Evolutionary conservation across 2,329 filamentous ascomycete genomes (phyloP), one percentile per base, ranked within the genome.

Genomic region (Xylariales sp.): DNA sequence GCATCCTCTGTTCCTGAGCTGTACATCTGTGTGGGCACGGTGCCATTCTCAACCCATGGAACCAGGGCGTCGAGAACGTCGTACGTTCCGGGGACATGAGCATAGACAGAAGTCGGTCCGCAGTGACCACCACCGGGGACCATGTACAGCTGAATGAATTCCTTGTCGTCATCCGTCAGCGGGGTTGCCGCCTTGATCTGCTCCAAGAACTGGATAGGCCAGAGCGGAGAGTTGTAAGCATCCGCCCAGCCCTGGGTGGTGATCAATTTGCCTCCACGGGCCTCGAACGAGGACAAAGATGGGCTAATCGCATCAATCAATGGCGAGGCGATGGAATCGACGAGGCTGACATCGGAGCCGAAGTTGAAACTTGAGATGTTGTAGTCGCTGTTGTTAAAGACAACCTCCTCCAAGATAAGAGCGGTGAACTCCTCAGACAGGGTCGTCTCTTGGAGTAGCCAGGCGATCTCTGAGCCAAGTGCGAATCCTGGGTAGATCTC

Each of bases 351-450:
- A 40, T 66, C 59, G 4, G 46, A 47, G 5, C 52, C 58, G 54
- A 56, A 68, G 38, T 66, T 50, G 43, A 67, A 67, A 3, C 29
- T 46, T 3, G 38, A 41, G 10, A 52, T 39, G 41, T 67, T 48
- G 38, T 62, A 68, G 17, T 35, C 45, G 6, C 63, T 40, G 37
- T 65, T 49, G 29, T 63, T 33, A 40, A 60, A 66, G 5, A 65
- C 61, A 12, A 67, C 50, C 34, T 68, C 65, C 40, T 67, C 61
- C n/a, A 69, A 41, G 8, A 67, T 57, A 2, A 60, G 62, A 3
- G 61, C 50, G 11, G 56, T 55, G 44, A 62, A 68, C 4, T 48
- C 51, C 5, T 57, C 28, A 4, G 60, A 52, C 1, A 67, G 48
- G 2, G 32, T 20, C 4, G 51, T 53, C 48, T 66, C 59, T 41